Evolutionary conservation across 495 filamentous ascomycete genomes (phyloP).

Genomic region (Penicillium dipodomyicola): DNA sequence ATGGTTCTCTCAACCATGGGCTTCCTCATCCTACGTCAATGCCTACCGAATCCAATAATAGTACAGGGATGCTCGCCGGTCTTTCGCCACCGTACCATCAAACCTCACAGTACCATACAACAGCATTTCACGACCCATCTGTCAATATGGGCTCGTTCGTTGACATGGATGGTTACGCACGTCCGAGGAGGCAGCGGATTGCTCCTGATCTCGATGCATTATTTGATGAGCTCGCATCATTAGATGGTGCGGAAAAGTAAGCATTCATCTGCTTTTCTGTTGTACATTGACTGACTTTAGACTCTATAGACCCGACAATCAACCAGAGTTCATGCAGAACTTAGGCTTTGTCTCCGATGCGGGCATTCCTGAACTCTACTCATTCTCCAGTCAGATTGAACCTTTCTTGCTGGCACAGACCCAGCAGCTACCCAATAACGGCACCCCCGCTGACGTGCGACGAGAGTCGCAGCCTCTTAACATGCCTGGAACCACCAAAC

Average conservation of each 20-base stretch:
- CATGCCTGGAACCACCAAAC: slow-evolving; percentile 19
- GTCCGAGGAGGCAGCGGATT: slow-evolving; percentile 37
- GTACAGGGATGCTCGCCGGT: slow-evolving; percentile 25
- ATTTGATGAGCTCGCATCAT: slow-evolving; percentile 44
- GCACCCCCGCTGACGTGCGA: slow-evolving; percentile 17
- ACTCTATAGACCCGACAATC: slow-evolving; percentile 33
- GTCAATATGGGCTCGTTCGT: slow-evolving; percentile 31
- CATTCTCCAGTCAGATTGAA: slow-evolving; percentile 40
- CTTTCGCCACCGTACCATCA: slow-evolving; percentile 28
- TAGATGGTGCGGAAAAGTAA: slow-evolving; percentile 45
- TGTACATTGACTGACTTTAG: slow-evolving; percentile 5
- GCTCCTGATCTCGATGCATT: slow-evolving; percentile 44
- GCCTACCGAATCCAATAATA: slow-evolving; percentile 25
- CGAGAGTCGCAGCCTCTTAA: slow-evolving; percentile 27
- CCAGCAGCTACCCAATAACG: slow-evolving; percentile 30
- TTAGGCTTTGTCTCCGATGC: slow-evolving; percentile 41
- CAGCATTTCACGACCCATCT: slow-evolving; percentile 33
- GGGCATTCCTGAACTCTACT: slow-evolving; percentile 38
- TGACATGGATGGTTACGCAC: slow-evolving; percentile 35
- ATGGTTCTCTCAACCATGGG: slow-evolving; percentile 14
- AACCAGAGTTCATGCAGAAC: slow-evolving; percentile 47
- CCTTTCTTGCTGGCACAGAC: slow-evolving; percentile 38
- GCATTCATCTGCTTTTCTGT: background rate
- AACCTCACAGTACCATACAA: slow-evolving; percentile 27
- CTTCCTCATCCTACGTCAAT: slow-evolving; percentile 25